These are phyloP conservation scores for Lactarius sp. DNA, from an alignment of 768 basidiomycete species.

Conservation along the genomic window DNA sequence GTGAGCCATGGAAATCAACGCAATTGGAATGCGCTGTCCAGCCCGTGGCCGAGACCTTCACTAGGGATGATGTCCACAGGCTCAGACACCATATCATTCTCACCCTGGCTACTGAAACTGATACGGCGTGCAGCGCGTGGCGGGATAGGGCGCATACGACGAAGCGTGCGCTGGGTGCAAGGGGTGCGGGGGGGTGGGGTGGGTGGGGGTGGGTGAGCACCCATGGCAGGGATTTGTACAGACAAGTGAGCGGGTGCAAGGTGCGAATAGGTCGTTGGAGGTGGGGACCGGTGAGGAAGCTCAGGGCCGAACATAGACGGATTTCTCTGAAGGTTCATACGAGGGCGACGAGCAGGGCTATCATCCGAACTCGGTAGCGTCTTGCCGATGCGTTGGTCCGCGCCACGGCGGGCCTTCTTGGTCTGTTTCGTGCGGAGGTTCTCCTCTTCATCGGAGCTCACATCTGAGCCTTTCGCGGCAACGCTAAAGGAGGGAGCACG, in stretches of 20 bases:
- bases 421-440: conserved; percentile 19
- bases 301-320: conserved; percentile 24
- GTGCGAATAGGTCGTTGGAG: neutral
- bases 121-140: conserved; percentile 24
- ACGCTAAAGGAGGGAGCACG: conserved; percentile 24
- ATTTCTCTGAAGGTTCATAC: conserved; percentile 21
- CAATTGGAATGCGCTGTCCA: conserved; percentile 74
- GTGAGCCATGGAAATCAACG: conserved; percentile 32
- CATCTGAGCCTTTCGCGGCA: conserved; percentile 12
- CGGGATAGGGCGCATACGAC: conserved; percentile 24
- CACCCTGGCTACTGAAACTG: conserved; percentile 22
- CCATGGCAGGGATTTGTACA: conserved; percentile 33
- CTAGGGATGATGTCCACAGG: conserved; percentile 27
- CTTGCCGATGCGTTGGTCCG: conserved; percentile 7
- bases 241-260: conserved; percentile 22
- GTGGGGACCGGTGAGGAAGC: conserved; percentile 20
- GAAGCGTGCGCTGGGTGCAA: conserved; percentile 40
- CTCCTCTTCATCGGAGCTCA: conserved; percentile 23
- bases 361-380: conserved; percentile 7
- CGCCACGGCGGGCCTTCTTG: conserved; percentile 23
- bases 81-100: conserved; percentile 17
- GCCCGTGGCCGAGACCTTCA: conserved; percentile 34
- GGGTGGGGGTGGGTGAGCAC: conserved; percentile 39
- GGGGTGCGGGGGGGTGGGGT: conserved; percentile 60
- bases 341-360: conserved; percentile 11